Base-by-base conservation (phyloP, 768 basidiomycete species). In the Suillus spraguei region DNA sequence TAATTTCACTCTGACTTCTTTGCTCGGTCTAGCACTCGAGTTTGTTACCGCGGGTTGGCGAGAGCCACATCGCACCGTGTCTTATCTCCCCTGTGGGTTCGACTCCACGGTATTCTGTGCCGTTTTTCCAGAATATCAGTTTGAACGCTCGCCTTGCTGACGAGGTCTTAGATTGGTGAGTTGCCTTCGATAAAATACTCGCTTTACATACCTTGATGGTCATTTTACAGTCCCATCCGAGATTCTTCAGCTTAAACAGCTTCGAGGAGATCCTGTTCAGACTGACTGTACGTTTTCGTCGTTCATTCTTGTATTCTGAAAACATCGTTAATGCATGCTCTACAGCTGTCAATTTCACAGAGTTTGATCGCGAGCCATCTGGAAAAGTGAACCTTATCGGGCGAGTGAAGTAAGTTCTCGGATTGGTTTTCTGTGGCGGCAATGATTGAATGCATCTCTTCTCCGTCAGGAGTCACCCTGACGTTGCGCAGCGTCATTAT, bases 51-150 rank as follows among this genome's bases (percentile, higher is more conserved):
- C 38, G 90, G 90, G 14, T 80, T 94, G 4, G 90, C 89, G 4
- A 82, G 89, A 17, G 92, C 92, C 3, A 94, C 92, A 0, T 92
- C 89, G 0, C 92, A 94, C 66, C 85, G 89, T 2, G 92, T 94
- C 1, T 74, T 92, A 36, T 91, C 90, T 0, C 92, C 92, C 76
- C 79, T 2, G 61, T 74, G 9, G 82, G 67, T 16, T 77, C 80
- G 0, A 86, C 85, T 0, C 85, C 90, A 0, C 87, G 92, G 13
- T 94, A 92, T 74, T 93, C 91, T 0, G 84, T 94, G 0, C 92
- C 92, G 0, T 92, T 92, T 77, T 94, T 94, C 84, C 92, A 94
- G 68, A 91, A 87, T 67, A 92, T 94, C 60, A 78, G 85, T 7
- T 77, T 90, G 49, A 77, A 81, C 41, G 79, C 86, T 4, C 76